phyloP scores from a whole-genome alignment of 2,329 filamentous ascomycete species.

The Colletotrichum camelliae region DNA sequence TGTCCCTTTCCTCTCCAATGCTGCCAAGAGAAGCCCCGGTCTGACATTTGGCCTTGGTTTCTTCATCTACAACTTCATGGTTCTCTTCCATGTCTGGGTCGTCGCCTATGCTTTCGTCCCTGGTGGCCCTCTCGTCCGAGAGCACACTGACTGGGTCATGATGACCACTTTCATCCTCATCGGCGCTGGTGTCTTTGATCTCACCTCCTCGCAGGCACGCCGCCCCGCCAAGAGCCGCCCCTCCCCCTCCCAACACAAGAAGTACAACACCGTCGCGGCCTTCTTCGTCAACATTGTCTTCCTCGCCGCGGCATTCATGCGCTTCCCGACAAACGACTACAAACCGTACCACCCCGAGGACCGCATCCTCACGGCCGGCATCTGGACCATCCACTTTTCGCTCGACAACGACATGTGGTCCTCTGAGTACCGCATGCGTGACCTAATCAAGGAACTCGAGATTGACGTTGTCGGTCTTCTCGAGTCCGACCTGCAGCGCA shows the following conservation, averaged over 20 bases:
- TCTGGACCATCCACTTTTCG: slow-evolving; percentile 98
- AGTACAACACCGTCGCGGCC: slow-evolving; percentile 63
- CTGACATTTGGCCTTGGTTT: slow-evolving; percentile 88
- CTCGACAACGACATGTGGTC: slow-evolving; percentile 99
- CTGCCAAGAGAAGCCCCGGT: slow-evolving; percentile 77
- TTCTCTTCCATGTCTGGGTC: slow-evolving; percentile 98
- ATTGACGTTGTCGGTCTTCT: slow-evolving; percentile 96
- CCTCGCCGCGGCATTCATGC: slow-evolving; percentile 80
- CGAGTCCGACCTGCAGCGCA: slow-evolving; percentile 91
- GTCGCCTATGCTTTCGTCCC: slow-evolving; percentile 98
- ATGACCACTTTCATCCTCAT: slow-evolving; percentile 82
- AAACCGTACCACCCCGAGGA: slow-evolving; percentile 86
- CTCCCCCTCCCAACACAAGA: slow-evolving; percentile 49
- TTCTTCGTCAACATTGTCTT: slow-evolving; percentile 81
- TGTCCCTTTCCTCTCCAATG: slow-evolving; percentile 76
- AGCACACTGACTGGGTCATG: slow-evolving; percentile 97
- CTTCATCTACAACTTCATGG: slow-evolving; percentile 88
- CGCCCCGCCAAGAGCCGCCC: slow-evolving; percentile 41
- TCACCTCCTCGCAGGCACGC: slow-evolving; percentile 55
- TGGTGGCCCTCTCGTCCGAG: slow-evolving; percentile 87
- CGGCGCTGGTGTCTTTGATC: slow-evolving; percentile 83
- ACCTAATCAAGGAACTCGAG: slow-evolving; percentile 91
- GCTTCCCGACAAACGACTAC: slow-evolving; percentile 93
- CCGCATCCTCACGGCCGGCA: slow-evolving; percentile 89
- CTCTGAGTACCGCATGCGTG: slow-evolving; percentile 90